phyloP scores from a whole-genome alignment of 2,329 filamentous ascomycete genomes.

The Harringtonia lauricola region DNA sequence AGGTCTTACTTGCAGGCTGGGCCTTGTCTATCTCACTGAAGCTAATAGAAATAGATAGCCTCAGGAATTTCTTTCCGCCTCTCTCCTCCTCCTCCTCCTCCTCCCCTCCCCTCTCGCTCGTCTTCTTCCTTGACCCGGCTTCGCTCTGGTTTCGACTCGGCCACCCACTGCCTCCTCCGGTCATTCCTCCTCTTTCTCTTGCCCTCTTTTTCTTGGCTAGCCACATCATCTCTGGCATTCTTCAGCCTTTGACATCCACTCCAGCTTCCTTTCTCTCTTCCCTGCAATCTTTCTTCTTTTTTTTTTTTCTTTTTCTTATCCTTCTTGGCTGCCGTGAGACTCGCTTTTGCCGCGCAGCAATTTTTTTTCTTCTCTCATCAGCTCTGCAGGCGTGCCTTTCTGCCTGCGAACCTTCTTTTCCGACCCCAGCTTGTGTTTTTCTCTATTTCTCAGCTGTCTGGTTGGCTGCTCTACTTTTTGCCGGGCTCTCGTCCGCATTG shows the following conservation, averaged over 20 bases:
- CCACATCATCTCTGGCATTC: not conserved
- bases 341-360: no score
- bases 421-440: constrained; percentile 11
- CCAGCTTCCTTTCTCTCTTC: not conserved
- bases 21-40: not conserved
- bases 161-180: constrained; percentile 4
- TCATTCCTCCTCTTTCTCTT: no score
- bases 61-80: constrained; percentile 4
- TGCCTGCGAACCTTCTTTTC: not conserved
- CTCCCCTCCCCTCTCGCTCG: not conserved
- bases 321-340: constrained; percentile 14
- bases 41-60: constrained; percentile 7
- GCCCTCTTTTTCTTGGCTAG: no score
- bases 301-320: constrained; percentile 9
- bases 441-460: constrained; percentile 17
- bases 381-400: no score
- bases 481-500: not conserved
- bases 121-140: not conserved
- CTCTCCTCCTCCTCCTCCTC: not conserved
- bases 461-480: constrained; percentile 4
- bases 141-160: not conserved
- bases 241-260: not conserved
- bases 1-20: no score
- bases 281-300: not conserved
- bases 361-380: constrained; percentile 13